Evolutionary conservation across 2,329 filamentous ascomycete species (phyloP), one percentile per base, ranked within the genome.

Genomic region (Pezicula neosporulosa): DNA sequence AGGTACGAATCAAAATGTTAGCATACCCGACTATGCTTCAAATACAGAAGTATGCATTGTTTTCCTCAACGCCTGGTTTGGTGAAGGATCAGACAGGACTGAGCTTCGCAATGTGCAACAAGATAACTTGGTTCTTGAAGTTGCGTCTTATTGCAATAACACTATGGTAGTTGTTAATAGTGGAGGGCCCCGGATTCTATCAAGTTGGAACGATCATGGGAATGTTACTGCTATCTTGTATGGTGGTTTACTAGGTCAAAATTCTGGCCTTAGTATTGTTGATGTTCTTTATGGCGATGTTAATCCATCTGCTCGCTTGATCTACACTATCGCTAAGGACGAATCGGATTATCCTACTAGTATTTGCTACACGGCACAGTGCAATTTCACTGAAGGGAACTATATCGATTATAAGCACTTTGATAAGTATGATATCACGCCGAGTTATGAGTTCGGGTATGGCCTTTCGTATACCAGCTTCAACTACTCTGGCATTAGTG

Each of bases 161-260:
- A 95, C 90, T 15, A 86, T 97, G 52, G 88, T 97, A 13, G 82
- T 96, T 52, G 85, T 97, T 51, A 92, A 97, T 73, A 89, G 87
- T 2, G 81, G 86, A 3, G 90, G 90, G 0, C 82, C 91, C 1
- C 87, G 94, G 6, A 73, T 94, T 1, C 71, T 96, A n/a, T 82
- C 83, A 16, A 80, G 88, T 7, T 91, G 83, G 76, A 83, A 87
- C 61, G 71, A 87, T 49, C 83, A 84, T 68, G 80, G 82, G 42
- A 94, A 94, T 68, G 78, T 94, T 46, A 90, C 87, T 1, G 90
- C 88, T 41, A 89, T 94, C 48, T 66, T 94, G 3, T 92, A 86
- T 78, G 88, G 88, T 24, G 87, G 87, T 61, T 70, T 90, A n/a
- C 89, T 89, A 0, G 90, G 90, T 9, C 85, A 94, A 64, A 86